A percentile compares a stretch with the other conserved stretches of the same genome.
Evolutionary conservation across 768 basidiomycete genomes (phyloP).

Genomic region (Podaxis sp.): DNA sequence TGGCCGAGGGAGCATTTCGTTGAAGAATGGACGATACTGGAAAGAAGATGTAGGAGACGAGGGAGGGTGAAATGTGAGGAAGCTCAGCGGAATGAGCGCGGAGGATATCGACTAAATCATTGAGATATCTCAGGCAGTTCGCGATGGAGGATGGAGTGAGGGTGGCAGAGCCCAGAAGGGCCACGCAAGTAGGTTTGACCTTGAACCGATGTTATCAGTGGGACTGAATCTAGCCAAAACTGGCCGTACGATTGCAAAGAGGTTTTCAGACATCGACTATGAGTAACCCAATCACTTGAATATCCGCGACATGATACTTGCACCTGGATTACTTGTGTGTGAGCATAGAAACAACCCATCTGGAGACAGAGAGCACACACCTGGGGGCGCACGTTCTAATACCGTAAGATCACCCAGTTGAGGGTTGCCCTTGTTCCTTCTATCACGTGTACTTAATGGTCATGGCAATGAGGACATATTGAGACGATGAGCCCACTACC

Average conservation of each 20-base stretch:
- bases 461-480: not conserved
- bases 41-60: conserved; percentile 83
- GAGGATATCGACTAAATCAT: conserved; percentile 46
- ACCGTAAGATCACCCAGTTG: no score
- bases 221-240: not conserved
- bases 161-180: conserved; percentile 67
- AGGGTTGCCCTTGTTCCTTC: no score
- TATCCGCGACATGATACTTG: not conserved
- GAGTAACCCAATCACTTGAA: not conserved
- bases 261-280: not conserved
- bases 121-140: conserved; percentile 46
- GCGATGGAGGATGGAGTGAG: conserved; percentile 53
- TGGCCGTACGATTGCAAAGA: conserved; percentile 2
- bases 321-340: not conserved
- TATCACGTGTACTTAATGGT: not conserved
- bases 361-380: not conserved
- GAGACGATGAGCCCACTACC: no score
- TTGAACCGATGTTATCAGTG: conserved; percentile 16
- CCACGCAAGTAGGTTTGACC: conserved; percentile 76
- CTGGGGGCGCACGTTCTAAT: not conserved
- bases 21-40: conserved; percentile 83
- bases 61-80: conserved; percentile 41
- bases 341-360: not conserved
- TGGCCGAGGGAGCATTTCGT: conserved; percentile 60
- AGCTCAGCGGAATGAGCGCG: conserved; percentile 32